phyloP scores from a whole-genome alignment of 306 rosid genomes.

The Malus fusca region DNA sequence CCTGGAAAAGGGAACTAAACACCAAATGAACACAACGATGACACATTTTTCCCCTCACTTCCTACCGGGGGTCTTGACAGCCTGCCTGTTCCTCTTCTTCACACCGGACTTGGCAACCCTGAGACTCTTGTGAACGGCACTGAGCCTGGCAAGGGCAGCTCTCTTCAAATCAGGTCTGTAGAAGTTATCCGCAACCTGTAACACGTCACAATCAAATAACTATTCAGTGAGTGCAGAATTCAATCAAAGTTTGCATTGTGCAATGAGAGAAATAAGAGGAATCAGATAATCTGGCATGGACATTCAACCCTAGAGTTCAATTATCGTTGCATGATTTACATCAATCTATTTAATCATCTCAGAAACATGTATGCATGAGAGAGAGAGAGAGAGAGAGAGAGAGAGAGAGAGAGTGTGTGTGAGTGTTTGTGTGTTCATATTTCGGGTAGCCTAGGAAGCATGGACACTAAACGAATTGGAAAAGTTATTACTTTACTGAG shows the following conservation, averaged over 20 bases:
- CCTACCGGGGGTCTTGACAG: slow-evolving; percentile 26
- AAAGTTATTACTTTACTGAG: neutral
- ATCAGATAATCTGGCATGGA: no score
- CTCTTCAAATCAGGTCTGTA: slow-evolving; percentile 72
- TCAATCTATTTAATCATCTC: no score
- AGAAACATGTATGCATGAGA: no score
- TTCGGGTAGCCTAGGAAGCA: no score
- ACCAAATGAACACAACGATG: neutral
- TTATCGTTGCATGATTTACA: no score
- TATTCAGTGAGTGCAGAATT: neutral
- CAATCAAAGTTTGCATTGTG: no score
- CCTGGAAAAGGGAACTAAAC: neutral
- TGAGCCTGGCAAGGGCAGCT: slow-evolving; percentile 71
- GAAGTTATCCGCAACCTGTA: slow-evolving; percentile 51
- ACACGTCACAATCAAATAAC: neutral
- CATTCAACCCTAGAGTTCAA: no score
- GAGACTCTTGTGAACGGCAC: slow-evolving; percentile 67
- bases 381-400: no score
- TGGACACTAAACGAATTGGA: no score
- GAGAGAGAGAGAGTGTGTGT: no score
- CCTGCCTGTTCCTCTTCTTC: slow-evolving; percentile 84
- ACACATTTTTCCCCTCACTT: slow-evolving; percentile 9
- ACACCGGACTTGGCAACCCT: slow-evolving; percentile 66
- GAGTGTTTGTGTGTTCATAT: no score
- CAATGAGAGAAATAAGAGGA: no score